A percentile compares a stretch with the other conserved stretches of the same genome.
Evolutionary conservation across 1,284 basidiomycete species (phyloP).

Genomic region (Puccinia novopanici): DNA sequence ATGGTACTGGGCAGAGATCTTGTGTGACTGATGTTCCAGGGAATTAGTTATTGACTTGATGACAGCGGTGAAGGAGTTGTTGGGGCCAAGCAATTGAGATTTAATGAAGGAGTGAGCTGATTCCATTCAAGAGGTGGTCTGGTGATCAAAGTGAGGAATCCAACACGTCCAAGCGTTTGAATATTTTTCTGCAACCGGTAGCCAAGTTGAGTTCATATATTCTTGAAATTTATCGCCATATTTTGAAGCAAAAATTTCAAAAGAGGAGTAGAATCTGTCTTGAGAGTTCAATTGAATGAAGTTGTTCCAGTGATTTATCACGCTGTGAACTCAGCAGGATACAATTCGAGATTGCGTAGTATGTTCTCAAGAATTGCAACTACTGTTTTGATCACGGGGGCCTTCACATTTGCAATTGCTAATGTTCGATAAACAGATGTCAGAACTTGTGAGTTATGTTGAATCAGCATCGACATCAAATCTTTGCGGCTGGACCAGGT

Average conservation of each 20-base stretch:
- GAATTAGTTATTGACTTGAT: background rate
- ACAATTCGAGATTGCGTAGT: slow-evolving; percentile 64
- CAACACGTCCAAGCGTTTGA: too few relatives aligned
- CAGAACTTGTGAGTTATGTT: slow-evolving; percentile 71
- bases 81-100: background rate
- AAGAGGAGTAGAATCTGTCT: too few relatives aligned
- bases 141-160: too few relatives aligned
- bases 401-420: slow-evolving; percentile 80
- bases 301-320: too few relatives aligned
- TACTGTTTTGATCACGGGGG: slow-evolving; percentile 74
- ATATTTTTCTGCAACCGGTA: too few relatives aligned
- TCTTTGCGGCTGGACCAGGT: slow-evolving; percentile 71
- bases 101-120: background rate
- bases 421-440: slow-evolving; percentile 80
- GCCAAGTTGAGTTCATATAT: too few relatives aligned
- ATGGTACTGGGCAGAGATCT: slow-evolving; percentile 1
- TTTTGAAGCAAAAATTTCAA: background rate
- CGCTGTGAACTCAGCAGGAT: slow-evolving; percentile 61
- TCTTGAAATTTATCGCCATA: too few relatives aligned
- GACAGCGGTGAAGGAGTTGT: background rate
- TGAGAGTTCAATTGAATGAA: too few relatives aligned
- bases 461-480: slow-evolving; percentile 68
- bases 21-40: background rate
- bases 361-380: slow-evolving; percentile 84
- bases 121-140: too few relatives aligned